Base-by-base conservation (phyloP, 2,329 filamentous ascomycete species). In the Penicillium sp. region DNA sequence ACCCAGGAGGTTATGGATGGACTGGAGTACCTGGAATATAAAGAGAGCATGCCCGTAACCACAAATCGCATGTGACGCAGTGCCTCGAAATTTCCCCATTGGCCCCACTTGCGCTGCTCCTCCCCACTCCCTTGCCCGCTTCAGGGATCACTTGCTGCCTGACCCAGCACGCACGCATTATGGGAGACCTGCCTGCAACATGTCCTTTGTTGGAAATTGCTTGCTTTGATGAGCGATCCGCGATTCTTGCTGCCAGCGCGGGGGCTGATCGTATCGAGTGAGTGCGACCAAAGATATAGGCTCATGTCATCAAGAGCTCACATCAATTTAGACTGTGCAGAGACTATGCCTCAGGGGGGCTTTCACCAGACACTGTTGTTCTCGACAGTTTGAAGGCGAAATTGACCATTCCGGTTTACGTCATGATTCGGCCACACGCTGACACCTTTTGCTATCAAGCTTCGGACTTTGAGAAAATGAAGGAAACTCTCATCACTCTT, bases 401-500 rank as follows among this genome's bases (percentile, higher is more conserved):
- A 48, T 49, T 70, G 21, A 32, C 45, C 5, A 73, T 77, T 43
- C 80, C 81, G 0, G 69, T 84, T 16, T 76, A 79, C 57, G 71
- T 81, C 31, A 83, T 85, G 81, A 79, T 84, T 52, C 75, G 82
- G 1, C 80, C 81, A 0, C 75, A 79, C 8, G 71, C 72, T 1
- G 74, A 77, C 0, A 53, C 75, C 52, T 84, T 83, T 58, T 55
- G 60, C 7, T 83, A 83, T 54, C 66, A 68, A 0, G 47, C 67
- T 0, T 29, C 52, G 0, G 79, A 83, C 22, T 76, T 79, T 24
- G 59, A 68, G 2, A 22, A 52, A 5, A 83, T 84, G 81, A 72
- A 74, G 36, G 40, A 51, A 0, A 70, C 72, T 0, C 71, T 83
- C 3, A 16, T 57, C 6, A 34, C 22, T 0, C 74, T 80, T 54